Base-by-base conservation (phyloP, 106 monocot species). In the Allium sativum region DNA sequence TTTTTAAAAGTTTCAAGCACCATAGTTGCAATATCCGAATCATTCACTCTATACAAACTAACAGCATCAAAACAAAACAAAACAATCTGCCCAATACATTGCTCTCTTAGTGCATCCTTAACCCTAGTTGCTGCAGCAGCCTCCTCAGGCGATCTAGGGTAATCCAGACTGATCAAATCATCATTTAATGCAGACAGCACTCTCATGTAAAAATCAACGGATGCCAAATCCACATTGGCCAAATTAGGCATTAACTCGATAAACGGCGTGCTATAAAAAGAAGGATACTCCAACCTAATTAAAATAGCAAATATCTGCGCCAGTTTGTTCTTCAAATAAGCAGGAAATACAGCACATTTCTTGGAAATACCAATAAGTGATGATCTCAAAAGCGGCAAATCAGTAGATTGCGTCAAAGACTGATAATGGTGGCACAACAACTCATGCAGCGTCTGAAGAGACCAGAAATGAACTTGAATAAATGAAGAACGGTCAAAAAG, bases 81-180 rank as follows among this genome's bases (percentile, higher is more conserved):
- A 17, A 72, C 90, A 65, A 96, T 75, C 75, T 87, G 90, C 20
- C 84, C 78, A n/a, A 84, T 55, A 46, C 95, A 96, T 73, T 90
- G 95, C 53, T 55, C 8, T 18, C 95, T 78, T 75, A 96, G 84
- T 18, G 90, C 84, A 66, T 96, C 90, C 84, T 96, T 96, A 19
- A 96, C 74, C 52, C 87, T 58, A 18, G 60, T 42, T 13, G 82
- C 82, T 4, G 76, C 79, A 11, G 79, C 62, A 11, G 69, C 18
- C 21, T 90, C 95, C 8, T 69, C 84, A 0, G 64, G 13, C 21
- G 82, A 77, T n/a, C 87, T 64, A 0, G 87, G 84, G 56, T 96
- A 96, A 42, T 96, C 95, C 76, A 68, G 82, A 62, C 75, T 78
- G 54, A 96, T 77, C 22, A 96, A 58, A 46, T 91, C 90, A 42